Percentiles rank a stretch among this genome's conserved stretches.
Conservation (phyloP, 164 flowering plant species). For the Saururus chinensis region DNA sequence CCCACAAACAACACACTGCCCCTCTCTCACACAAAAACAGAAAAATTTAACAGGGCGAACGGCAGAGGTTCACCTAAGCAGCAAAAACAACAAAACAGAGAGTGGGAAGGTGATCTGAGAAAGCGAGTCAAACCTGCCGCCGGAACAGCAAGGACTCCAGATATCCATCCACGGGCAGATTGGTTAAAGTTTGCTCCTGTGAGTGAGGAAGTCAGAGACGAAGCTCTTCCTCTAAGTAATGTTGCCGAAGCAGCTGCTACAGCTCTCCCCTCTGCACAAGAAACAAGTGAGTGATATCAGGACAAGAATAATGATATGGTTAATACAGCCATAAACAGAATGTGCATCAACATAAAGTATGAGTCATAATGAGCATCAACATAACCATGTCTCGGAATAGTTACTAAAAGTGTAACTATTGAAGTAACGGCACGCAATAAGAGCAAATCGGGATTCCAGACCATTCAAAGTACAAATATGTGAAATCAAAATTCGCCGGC, state of each 20-base stretch:
- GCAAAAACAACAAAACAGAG: background rate
- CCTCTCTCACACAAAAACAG: background rate
- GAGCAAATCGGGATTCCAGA: too few species aligned
- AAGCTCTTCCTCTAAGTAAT: conserved; percentile 34
- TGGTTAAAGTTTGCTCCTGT: conserved; percentile 32
- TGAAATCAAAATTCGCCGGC: too few species aligned
- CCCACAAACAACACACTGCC: too few species aligned
- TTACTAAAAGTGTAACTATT: too few species aligned
- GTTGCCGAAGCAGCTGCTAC: conserved; percentile 62
- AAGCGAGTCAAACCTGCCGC: conserved; percentile 60
- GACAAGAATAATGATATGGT: background rate
- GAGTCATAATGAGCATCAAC: too few species aligned
- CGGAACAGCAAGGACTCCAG: conserved; percentile 68
- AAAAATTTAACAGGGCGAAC: background rate
- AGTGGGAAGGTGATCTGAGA: background rate
- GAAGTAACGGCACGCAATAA: too few species aligned
- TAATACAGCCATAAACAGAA: background rate
- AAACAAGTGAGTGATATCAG: conserved; percentile 2
- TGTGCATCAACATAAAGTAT: background rate
- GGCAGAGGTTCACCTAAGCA: too few species aligned
- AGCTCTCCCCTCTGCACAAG: conserved; percentile 55
- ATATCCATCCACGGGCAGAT: conserved; percentile 52
- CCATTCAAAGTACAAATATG: too few species aligned
- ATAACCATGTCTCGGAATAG: too few species aligned
- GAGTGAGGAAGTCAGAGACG: conserved; percentile 35